Conservation (phyloP, 2,329 filamentous ascomycete genomes). For the Fusarium bactridioides region DNA sequence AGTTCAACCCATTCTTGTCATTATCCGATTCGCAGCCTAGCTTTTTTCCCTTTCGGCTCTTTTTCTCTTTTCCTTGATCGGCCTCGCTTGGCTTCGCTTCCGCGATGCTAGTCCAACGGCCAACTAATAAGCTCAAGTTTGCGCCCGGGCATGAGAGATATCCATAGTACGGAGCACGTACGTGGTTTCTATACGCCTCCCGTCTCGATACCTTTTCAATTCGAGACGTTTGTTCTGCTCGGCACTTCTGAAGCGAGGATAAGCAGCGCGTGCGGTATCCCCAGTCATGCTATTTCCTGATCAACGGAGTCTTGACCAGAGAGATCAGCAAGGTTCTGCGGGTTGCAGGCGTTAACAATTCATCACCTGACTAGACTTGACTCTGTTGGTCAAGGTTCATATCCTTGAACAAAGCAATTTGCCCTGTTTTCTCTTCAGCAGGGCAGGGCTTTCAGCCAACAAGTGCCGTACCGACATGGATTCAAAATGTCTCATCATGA, state of each 20-base stretch:
- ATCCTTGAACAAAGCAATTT: background rate
- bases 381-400: slow-evolving; percentile 15
- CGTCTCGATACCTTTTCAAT: slow-evolving; percentile 14
- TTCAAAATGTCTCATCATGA: slow-evolving; percentile 10
- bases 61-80: background rate
- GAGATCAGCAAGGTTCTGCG: slow-evolving; percentile 17
- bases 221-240: slow-evolving; percentile 14
- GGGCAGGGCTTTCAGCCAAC: background rate
- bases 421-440: background rate
- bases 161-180: background rate
- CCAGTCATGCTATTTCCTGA: background rate
- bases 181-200: slow-evolving; percentile 5
- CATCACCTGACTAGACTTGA: slow-evolving; percentile 41
- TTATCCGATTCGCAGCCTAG: background rate
- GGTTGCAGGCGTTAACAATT: slow-evolving; percentile 36
- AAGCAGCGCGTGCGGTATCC: background rate
- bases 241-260: slow-evolving; percentile 23
- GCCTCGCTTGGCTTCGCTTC: slow-evolving; percentile 16
- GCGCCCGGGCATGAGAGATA: slow-evolving; percentile 17
- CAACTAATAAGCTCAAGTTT: slow-evolving; percentile 27
- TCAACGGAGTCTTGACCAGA: background rate
- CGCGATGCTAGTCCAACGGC: slow-evolving; percentile 8
- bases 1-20: slow-evolving; percentile 4
- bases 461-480: slow-evolving; percentile 30
- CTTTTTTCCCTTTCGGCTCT: background rate